Evolutionary conservation across 208 protist genomes (phyloP), one percentile per base, ranked within the genome.

Genomic region (Leishmania arabica): DNA sequence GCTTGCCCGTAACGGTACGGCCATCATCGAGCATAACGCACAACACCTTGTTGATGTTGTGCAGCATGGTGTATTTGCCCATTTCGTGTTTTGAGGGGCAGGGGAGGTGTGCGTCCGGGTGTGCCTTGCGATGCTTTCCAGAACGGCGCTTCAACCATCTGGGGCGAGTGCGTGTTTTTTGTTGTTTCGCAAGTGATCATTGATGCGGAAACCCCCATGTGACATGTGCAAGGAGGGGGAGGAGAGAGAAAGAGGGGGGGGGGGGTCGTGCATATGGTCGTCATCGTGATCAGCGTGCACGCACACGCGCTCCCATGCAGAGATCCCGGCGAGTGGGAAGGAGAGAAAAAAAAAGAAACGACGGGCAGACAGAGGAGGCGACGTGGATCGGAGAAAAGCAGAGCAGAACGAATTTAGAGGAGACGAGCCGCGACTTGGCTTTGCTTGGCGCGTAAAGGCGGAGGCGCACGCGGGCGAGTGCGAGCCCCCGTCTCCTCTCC

Each of bases 1-100:
- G 84, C 75, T 93, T 92, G 49, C 94, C 94, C 0, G 84, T 91
- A 66, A 97, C 77, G 62, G 84, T 87, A 45, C 94, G 91, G n/a
- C 89, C 90, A 73, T 97, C 94, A 82, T 94, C 90, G 24, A 95
- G 78, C 19, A 89, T 83, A 31, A 97, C 83, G 71, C 82, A 80
- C 73, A 97, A 82, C 75, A 85, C 82, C 83, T 92, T 91, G 86
- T 96, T 96, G 76, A 97, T 95, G 88, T 97, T 92, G 83, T 91
- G 70, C 70, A 96, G 71, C 92, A 97, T 97, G 24, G 86, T 96
- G 40, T 89, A 80, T 15, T 86, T 88, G 51, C 85, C 91, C 92
- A 96, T 97, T 31, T 42, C 89, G 27, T 17, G 21, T 82, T n/a
- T 40, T 40, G 37, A 40, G 37, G 37, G 37, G 37, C 37, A 7